phyloP scores from a whole-genome alignment of 1,284 basidiomycete genomes.

The Cryptococcus maquisensis region DNA sequence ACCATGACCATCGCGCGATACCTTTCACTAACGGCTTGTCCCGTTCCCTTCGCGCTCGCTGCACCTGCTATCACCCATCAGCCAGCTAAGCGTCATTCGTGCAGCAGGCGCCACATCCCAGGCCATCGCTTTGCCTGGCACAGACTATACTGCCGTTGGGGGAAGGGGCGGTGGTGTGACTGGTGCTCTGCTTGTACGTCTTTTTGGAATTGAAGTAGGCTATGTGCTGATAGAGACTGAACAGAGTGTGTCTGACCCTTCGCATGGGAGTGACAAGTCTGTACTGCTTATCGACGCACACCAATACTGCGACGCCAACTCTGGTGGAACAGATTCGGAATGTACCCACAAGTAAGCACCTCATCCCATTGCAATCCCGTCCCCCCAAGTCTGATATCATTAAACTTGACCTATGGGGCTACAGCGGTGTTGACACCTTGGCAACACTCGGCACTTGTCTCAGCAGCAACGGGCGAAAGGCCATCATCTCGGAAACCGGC shows the following conservation, averaged over 20 bases:
- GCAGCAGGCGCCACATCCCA: conserved; percentile 42
- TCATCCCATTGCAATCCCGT: too few relatives aligned
- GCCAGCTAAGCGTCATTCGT: conserved; percentile 22
- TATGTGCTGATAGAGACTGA: background rate
- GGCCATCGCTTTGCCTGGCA: conserved; percentile 41
- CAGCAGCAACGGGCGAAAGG: conserved; percentile 55
- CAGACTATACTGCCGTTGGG: conserved; percentile 34
- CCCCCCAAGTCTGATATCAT: too few relatives aligned
- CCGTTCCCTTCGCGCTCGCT: too few relatives aligned
- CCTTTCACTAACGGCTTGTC: too few relatives aligned
- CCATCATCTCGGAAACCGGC: conserved; percentile 59
- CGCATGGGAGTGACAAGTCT: conserved; percentile 49
- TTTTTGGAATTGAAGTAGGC: background rate
- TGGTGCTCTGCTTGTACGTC: conserved; percentile 45
- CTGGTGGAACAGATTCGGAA: conserved; percentile 56
- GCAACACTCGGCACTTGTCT: conserved; percentile 54
- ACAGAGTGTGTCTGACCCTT: conserved; percentile 56
- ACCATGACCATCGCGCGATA: too few relatives aligned
- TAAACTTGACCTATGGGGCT: conserved; percentile 9
- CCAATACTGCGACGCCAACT: conserved; percentile 61
- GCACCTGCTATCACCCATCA: background rate
- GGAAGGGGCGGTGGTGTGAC: conserved; percentile 45
- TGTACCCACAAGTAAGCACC: conserved; percentile 27
- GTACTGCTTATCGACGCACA: conserved; percentile 60
- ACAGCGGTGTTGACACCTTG: conserved; percentile 55